These are phyloP conservation scores for Elaeis oleifera DNA, from an alignment of 202 grass and related monocot genomes.

Conservation along the genomic window DNA sequence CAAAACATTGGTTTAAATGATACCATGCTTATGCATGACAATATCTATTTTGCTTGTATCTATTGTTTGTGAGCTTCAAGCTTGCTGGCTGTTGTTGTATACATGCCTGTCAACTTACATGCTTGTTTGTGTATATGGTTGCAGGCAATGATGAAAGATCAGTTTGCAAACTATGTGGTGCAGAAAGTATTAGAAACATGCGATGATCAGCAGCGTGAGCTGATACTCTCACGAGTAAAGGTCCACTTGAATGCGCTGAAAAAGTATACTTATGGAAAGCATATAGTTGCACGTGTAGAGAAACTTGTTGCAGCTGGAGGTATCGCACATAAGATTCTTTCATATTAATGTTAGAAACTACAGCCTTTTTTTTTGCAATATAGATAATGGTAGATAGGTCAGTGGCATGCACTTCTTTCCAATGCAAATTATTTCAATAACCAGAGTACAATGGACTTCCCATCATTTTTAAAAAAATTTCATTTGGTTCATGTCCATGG, in stretches of 20 bases:
- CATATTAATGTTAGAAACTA: too few relatives aligned
- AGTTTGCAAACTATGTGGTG: conserved; percentile 92
- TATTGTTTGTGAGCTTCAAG: too few relatives aligned
- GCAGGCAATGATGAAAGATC: conserved; percentile 95
- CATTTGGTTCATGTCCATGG: too few relatives aligned
- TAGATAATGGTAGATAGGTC: too few relatives aligned
- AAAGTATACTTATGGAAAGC: conserved; percentile 91
- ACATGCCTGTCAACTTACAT: not conserved
- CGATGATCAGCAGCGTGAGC: conserved; percentile 79
- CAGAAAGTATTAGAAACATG: conserved; percentile 93
- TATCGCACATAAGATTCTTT: conserved; percentile 8
- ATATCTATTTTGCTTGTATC: too few relatives aligned
- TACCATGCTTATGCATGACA: too few relatives aligned
- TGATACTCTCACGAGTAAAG: conserved; percentile 81
- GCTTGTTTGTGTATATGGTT: not conserved
- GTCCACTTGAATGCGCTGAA: conserved; percentile 82
- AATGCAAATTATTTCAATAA: too few relatives aligned
- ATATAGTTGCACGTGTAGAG: conserved; percentile 88
- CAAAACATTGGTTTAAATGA: too few relatives aligned
- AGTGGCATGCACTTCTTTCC: too few relatives aligned
- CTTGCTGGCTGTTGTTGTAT: not conserved
- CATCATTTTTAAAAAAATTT: too few relatives aligned
- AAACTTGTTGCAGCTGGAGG: conserved; percentile 91
- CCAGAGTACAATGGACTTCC: too few relatives aligned
- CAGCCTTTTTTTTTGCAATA: too few relatives aligned